Base-by-base conservation (phyloP, 176 grass and related monocot species). In the Zoysia japonica region DNA sequence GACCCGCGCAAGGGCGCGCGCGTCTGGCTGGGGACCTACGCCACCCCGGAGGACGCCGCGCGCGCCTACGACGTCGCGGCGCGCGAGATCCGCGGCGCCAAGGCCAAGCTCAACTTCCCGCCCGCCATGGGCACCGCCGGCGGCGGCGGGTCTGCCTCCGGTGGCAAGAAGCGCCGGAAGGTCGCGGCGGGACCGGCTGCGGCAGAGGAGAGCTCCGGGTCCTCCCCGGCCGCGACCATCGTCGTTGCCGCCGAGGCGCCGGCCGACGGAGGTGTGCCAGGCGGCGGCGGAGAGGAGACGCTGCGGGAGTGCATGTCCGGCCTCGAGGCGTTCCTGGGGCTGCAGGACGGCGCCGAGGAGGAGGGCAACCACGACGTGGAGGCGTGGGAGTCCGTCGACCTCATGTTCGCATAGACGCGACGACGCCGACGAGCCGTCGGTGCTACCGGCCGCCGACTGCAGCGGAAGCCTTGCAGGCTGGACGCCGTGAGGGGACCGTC, bases 21-120 rank as follows among this genome's bases (percentile, higher is more conserved):
- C 72, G 90, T 97, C 11, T 97, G 93, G 93, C 93, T 97, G 0
- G 93, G 93, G 15, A 97, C 93, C 74, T 97, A 90, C 74, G 78
- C 89, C 60, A 93, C 90, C 5, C 78, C 93, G 4, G 90, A 93
- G 84, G 86, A 93, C 42, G 93, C 93, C 53, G 93, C 93, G 11
- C 84, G 83, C 41, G 90, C 89, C 57, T 97, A 97, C 77, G 90
- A 97, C 83, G 70, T 43, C 55, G 93, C 93, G 0, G 93, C 93
- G 45, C 86, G 86, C 42, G 77, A 85, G 70, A 83, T 97, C 74
- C 90, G 88, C 65, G 93, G 93, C 36, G 65, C 71, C 2, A 93
- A 93, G 45, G 93, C 93, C 49, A 89, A 93, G 74, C 88, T 92
- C 63, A 97, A 97, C 80, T 97, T 97, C 80, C 82, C 90, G 9